phyloP scores from a whole-genome alignment of 192 early-diverging fungal genomes.

The Paraglomus brasilianum region DNA sequence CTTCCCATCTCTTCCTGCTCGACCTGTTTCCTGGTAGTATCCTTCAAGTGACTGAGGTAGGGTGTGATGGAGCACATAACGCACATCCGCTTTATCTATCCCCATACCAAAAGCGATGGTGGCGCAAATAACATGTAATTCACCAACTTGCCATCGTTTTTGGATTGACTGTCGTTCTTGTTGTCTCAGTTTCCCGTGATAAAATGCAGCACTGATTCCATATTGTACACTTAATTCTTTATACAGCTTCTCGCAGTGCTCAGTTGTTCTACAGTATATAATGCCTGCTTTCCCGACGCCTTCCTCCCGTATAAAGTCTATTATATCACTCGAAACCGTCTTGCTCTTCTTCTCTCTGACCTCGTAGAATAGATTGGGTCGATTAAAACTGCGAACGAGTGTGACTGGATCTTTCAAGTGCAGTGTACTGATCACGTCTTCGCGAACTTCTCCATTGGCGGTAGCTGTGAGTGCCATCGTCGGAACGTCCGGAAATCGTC shows the following conservation, averaged over 20 bases:
- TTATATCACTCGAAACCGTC: background rate
- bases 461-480: conserved; percentile 96
- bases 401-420: conserved; percentile 66
- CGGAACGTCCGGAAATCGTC: conserved; percentile 73
- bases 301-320: conserved; percentile 53
- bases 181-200: conserved; percentile 86
- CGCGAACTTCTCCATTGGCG: conserved; percentile 84
- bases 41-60: conserved; percentile 89
- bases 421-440: conserved; percentile 77
- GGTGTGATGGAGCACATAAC: conserved; percentile 92
- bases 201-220: conserved; percentile 67
- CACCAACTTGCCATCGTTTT: conserved; percentile 75
- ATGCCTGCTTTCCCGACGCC: conserved; percentile 84
- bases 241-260: conserved; percentile 79
- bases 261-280: conserved; percentile 84
- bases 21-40: conserved; percentile 96
- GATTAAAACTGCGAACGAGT: conserved; percentile 87
- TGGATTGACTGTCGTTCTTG: conserved; percentile 77
- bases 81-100: conserved; percentile 94
- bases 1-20: conserved; percentile 92
- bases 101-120: conserved; percentile 99
- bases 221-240: conserved; percentile 61
- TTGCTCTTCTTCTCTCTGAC: conserved; percentile 61
- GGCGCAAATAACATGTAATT: conserved; percentile 83
- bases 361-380: conserved; percentile 79